phyloP scores from a whole-genome alignment of 306 rosid genomes.

The Begonia loranthoides region DNA sequence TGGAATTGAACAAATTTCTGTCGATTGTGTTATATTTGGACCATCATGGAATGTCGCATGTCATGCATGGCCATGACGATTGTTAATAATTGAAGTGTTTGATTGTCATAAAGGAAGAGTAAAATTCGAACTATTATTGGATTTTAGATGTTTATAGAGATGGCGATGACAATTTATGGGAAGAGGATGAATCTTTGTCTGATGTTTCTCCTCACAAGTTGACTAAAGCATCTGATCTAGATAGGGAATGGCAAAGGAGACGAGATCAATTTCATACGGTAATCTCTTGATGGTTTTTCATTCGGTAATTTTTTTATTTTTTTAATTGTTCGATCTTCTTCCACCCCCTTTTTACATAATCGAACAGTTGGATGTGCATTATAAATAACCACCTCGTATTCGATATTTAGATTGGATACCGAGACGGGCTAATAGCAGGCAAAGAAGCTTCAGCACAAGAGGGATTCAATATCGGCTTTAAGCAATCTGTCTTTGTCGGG shows the following conservation, averaged over 20 bases:
- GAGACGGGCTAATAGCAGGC: slow-evolving; percentile 65
- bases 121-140: slow-evolving; percentile 1
- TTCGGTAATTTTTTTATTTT: background rate
- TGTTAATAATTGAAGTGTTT: background rate
- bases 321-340: slow-evolving; percentile 2
- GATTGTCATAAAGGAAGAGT: background rate
- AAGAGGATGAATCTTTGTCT: slow-evolving; percentile 33
- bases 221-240: slow-evolving; percentile 31
- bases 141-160: slow-evolving; percentile 10
- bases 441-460: slow-evolving; percentile 81
- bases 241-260: slow-evolving; percentile 69
- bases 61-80: background rate
- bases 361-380: background rate
- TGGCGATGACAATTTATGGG: slow-evolving; percentile 18
- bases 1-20: too few relatives aligned
- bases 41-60: background rate
- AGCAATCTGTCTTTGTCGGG: slow-evolving; percentile 47
- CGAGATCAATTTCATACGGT: slow-evolving; percentile 63
- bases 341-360: background rate
- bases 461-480: slow-evolving; percentile 76
- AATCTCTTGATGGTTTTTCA: background rate
- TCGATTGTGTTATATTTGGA: too few relatives aligned
- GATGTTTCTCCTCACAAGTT: slow-evolving; percentile 16
- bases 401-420: slow-evolving; percentile 53
- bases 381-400: background rate